These are phyloP conservation scores for Myrica gale DNA, from an alignment of 306 rosid species.

Conservation along the genomic window DNA sequence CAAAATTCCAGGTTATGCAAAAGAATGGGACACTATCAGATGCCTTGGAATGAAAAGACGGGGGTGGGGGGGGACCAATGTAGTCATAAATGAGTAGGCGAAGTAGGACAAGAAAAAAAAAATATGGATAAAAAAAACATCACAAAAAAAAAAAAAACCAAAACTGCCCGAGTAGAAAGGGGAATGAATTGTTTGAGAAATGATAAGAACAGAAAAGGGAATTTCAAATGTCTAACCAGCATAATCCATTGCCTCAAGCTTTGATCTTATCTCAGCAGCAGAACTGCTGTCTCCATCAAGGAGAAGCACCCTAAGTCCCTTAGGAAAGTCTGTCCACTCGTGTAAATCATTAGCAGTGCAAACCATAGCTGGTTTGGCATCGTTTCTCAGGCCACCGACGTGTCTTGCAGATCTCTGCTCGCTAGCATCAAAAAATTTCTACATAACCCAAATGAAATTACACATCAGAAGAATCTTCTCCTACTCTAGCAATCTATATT, in stretches of 20 bases:
- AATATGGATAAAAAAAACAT: no score
- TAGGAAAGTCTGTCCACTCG: constrained; percentile 92
- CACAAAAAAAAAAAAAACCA: background rate
- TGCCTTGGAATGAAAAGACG: constrained; percentile 9
- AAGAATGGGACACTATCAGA: constrained; percentile 33
- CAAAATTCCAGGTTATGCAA: constrained; percentile 23
- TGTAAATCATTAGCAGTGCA: constrained; percentile 91
- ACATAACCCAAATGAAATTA: constrained; percentile 44
- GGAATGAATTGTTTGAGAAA: constrained; percentile 7
- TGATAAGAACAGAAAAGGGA: constrained; percentile 15
- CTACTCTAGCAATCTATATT: constrained; percentile 28
- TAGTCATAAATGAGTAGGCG: constrained; percentile 16
- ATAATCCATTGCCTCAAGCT: constrained; percentile 89
- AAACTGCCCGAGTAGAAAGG: constrained; percentile 27
- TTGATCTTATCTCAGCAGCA: constrained; percentile 65
- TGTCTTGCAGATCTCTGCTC: constrained; percentile 32
- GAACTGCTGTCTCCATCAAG: constrained; percentile 73
- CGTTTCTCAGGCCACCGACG: constrained; percentile 55
- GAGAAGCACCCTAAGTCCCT: constrained; percentile 90
- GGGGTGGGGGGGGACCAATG: constrained; percentile 36
- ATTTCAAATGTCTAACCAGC: constrained; percentile 47
- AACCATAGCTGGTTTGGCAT: constrained; percentile 99
- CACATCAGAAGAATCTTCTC: constrained; percentile 23
- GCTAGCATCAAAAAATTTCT: constrained; percentile 40
- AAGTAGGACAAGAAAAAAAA: constrained; percentile 24